Evolutionary conservation across 2,329 filamentous ascomycete genomes (phyloP).

Genomic region (Calcarisporium arbuscula): DNA sequence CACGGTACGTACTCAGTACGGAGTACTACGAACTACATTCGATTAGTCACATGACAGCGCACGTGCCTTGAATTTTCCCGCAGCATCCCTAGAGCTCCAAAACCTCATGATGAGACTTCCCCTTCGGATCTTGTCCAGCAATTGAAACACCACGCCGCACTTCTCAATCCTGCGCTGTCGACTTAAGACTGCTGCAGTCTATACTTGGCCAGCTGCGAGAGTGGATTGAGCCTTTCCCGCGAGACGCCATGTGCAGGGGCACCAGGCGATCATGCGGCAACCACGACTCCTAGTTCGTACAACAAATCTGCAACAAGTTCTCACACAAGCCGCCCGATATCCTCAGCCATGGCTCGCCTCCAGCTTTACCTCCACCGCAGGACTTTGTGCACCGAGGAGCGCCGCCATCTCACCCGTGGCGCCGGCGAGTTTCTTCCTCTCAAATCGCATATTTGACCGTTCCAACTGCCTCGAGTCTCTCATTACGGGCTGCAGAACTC

Average conservation of each 20-base stretch:
- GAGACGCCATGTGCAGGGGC: slow-evolving; percentile 22
- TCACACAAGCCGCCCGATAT: slow-evolving; percentile 13
- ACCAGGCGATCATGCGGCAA: slow-evolving; percentile 26
- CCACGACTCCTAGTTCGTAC: slow-evolving; percentile 23
- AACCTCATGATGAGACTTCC: too few relatives aligned
- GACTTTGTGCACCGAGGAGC: slow-evolving; percentile 17
- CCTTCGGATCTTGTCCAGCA: too few relatives aligned
- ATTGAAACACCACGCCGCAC: too few relatives aligned
- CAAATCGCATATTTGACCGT: slow-evolving; percentile 28
- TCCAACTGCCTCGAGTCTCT: slow-evolving; percentile 30
- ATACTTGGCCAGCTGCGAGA: too few relatives aligned
- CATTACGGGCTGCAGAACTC: slow-evolving; percentile 19
- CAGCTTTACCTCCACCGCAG: slow-evolving; percentile 22
- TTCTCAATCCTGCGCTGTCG: too few relatives aligned
- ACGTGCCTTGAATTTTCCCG: too few relatives aligned
- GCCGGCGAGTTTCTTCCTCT: slow-evolving; percentile 25
- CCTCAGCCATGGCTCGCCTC: slow-evolving; percentile 24
- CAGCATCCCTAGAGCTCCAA: too few relatives aligned
- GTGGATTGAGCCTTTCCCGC: slow-evolving; percentile 20
- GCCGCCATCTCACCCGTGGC: slow-evolving; percentile 13
- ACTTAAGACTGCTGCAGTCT: too few relatives aligned
- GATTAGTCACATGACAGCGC: too few relatives aligned
- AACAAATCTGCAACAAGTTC: slow-evolving; percentile 19
- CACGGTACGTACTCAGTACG: too few relatives aligned
- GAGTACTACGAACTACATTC: too few relatives aligned